Evolutionary conservation across 1,284 basidiomycete genomes (phyloP).

Genomic region (Boletus semigastroideus): DNA sequence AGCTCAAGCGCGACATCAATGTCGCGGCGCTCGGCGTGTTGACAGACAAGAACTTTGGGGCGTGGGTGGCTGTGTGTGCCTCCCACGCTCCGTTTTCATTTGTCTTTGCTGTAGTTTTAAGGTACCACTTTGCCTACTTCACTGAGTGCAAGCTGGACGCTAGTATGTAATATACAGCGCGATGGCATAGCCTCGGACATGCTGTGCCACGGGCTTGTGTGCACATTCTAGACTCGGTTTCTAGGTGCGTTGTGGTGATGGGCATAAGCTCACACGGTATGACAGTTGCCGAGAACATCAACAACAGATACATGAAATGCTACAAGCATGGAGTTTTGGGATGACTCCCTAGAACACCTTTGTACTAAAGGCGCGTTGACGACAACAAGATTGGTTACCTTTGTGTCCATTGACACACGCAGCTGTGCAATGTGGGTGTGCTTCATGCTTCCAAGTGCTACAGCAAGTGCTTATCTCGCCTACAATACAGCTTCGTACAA

Average conservation of each 20-base stretch:
- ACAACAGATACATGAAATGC: background rate
- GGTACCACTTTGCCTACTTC: no score
- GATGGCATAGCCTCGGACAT: background rate
- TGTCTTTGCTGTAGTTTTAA: no score
- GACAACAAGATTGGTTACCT: background rate
- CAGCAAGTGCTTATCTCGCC: background rate
- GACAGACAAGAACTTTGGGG: conserved; percentile 19
- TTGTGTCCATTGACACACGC: background rate
- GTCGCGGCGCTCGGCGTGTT: conserved; percentile 58
- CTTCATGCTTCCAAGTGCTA: background rate
- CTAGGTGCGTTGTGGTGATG: no score
- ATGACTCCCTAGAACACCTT: background rate
- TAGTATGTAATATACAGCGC: no score
- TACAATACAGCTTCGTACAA: background rate
- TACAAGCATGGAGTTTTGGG: background rate
- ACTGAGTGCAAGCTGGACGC: no score
- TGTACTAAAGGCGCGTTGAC: background rate
- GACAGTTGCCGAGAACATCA: background rate
- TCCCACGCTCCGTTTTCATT: no score
- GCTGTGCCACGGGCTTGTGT: no score
- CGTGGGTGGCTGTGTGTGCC: no score
- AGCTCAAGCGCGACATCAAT: conserved; percentile 65
- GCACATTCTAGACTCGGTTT: no score
- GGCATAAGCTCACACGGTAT: no score
- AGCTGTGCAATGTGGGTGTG: background rate